phyloP scores from a whole-genome alignment of 164 flowering plant genomes.

The Santalum album region DNA sequence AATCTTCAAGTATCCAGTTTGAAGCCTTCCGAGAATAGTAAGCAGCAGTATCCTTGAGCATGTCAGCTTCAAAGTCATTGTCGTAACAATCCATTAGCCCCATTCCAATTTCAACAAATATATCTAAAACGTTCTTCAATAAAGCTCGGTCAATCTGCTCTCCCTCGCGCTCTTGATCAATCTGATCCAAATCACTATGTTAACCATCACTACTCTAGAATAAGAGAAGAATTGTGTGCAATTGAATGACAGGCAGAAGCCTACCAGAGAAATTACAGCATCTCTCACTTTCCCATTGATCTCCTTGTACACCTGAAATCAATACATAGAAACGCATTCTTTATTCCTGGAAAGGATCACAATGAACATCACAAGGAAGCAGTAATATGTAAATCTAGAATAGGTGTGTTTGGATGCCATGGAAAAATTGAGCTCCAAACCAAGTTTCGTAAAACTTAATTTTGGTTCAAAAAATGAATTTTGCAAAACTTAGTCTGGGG shows the following conservation, averaged over 20 bases:
- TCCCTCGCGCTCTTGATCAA: conserved; percentile 59
- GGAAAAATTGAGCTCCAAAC: too few relatives aligned
- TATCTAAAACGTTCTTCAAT: conserved; percentile 67
- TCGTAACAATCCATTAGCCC: conserved; percentile 58
- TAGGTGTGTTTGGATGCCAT: too few relatives aligned
- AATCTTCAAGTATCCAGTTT: conserved; percentile 75
- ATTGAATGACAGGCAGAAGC: conserved; percentile 3
- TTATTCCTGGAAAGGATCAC: too few relatives aligned
- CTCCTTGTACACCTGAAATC: conserved; percentile 56
- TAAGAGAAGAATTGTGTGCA: background rate
- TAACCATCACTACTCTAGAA: background rate
- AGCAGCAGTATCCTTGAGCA: conserved; percentile 61
- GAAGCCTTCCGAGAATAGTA: conserved; percentile 83
- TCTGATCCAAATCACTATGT: conserved; percentile 16
- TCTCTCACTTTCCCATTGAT: conserved; percentile 60
- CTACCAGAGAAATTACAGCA: conserved; percentile 71
- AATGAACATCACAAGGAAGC: too few relatives aligned
- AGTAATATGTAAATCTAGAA: too few relatives aligned
- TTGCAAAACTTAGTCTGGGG: too few relatives aligned
- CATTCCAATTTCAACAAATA: conserved; percentile 83
- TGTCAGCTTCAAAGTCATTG: conserved; percentile 53
- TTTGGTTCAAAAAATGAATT: too few relatives aligned
- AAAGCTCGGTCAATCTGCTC: conserved; percentile 75
- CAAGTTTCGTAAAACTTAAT: too few relatives aligned
- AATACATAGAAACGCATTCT: too few relatives aligned